Evolutionary conservation across 495 filamentous ascomycete species (phyloP).

Genomic region (Sporormia fimetaria): DNA sequence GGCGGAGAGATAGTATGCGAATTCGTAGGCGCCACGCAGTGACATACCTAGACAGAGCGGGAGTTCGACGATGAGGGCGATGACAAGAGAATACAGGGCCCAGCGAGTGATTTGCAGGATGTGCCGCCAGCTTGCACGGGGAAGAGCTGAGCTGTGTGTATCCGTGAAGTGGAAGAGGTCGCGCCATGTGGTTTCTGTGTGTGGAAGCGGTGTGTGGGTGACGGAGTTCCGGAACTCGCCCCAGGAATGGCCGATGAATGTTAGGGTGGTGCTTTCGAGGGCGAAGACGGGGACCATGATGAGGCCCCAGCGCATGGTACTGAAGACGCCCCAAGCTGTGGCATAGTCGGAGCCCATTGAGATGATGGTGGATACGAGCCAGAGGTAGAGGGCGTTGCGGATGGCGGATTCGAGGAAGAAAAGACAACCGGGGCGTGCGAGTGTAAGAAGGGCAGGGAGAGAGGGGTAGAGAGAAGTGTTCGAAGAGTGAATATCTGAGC

Average conservation of each 20-base stretch:
- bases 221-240: slow-evolving; percentile 43
- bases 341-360: slow-evolving; percentile 51
- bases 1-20: slow-evolving; percentile 49
- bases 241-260: slow-evolving; percentile 62
- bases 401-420: slow-evolving; percentile 55
- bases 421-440: slow-evolving; percentile 44
- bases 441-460: slow-evolving; percentile 37
- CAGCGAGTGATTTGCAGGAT: slow-evolving; percentile 40
- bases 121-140: background rate
- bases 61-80: slow-evolving; percentile 48
- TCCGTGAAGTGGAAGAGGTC: slow-evolving; percentile 32
- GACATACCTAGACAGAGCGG: slow-evolving; percentile 53
- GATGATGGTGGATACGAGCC: slow-evolving; percentile 57
- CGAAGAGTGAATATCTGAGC: slow-evolving; percentile 1
- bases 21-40: slow-evolving; percentile 44
- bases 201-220: too few relatives aligned
- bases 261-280: slow-evolving; percentile 51
- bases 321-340: slow-evolving; percentile 67
- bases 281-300: slow-evolving; percentile 65
- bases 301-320: slow-evolving; percentile 66
- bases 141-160: too few relatives aligned
- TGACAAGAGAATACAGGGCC: slow-evolving; percentile 41
- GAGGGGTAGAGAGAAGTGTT: slow-evolving; percentile 26
- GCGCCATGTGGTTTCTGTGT: too few relatives aligned
- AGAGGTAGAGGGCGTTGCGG: slow-evolving; percentile 61